A percentile compares a stretch with the other conserved stretches of the same genome.
Conservation (phyloP, 2,329 filamentous ascomycete genomes). For the Monosporascus sp. region DNA sequence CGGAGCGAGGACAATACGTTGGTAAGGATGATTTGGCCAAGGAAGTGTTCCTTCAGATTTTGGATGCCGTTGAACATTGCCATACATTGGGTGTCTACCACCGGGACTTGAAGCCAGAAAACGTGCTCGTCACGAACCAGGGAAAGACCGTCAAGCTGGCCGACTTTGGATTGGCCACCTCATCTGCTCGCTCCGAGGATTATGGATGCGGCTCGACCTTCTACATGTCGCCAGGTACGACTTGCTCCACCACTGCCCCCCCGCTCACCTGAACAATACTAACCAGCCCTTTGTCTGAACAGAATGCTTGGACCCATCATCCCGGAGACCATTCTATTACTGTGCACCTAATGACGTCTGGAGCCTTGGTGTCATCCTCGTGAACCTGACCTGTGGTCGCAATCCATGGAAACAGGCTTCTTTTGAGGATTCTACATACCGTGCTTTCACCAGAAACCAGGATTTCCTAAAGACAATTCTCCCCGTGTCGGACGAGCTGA, state of each 20-base stretch:
- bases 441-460: conserved; percentile 77
- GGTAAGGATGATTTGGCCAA: conserved; percentile 86
- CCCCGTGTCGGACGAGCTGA: conserved; percentile 82
- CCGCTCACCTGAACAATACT: conserved; percentile 15
- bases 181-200: conserved; percentile 77
- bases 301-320: conserved; percentile 85
- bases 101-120: conserved; percentile 95
- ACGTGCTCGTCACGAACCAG: conserved; percentile 85
- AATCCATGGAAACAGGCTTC: conserved; percentile 99
- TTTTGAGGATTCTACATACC: conserved; percentile 88
- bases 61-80: conserved; percentile 95
- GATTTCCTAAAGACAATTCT: conserved; percentile 91
- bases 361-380: conserved; percentile 95
- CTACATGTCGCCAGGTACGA: conserved; percentile 98
- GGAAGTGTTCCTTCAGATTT: conserved; percentile 84
- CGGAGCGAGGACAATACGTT: conserved; percentile 87
- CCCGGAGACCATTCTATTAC: conserved; percentile 72
- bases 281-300: conserved; percentile 19
- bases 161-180: conserved; percentile 93
- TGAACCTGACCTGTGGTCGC: conserved; percentile 94
- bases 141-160: conserved; percentile 91
- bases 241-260: conserved; percentile 9
- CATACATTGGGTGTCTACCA: conserved; percentile 93
- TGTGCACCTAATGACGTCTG: conserved; percentile 96
- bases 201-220: conserved; percentile 98